Conservation (phyloP, 371 early-diverging fungal species). For the Mucor ambiguus region DNA sequence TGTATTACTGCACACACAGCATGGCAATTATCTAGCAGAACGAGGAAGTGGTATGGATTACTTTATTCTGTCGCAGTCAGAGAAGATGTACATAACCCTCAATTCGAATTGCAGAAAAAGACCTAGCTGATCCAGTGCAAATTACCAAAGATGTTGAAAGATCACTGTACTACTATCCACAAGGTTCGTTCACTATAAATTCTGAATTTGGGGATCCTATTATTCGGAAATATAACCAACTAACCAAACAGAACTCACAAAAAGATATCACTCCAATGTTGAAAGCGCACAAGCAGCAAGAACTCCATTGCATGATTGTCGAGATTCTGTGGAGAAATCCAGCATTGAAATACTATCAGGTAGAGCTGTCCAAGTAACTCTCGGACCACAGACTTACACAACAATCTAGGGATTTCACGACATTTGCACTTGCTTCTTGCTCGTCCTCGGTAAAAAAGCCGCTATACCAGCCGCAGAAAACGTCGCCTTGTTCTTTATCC, state of each 20-base stretch:
- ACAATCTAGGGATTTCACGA: constrained; percentile 53
- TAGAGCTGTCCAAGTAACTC: constrained; percentile 6
- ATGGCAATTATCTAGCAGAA: constrained; percentile 53
- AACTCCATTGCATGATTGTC: constrained; percentile 49
- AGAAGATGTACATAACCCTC: neutral
- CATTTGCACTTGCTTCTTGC: constrained; percentile 52
- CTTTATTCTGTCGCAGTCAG: neutral
- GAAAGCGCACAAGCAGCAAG: constrained; percentile 52
- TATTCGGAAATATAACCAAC: neutral
- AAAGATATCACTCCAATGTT: constrained; percentile 47
- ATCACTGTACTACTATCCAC: constrained; percentile 55
- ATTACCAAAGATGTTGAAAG: constrained; percentile 54
- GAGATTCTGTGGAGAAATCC: constrained; percentile 59
- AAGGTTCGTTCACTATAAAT: constrained; percentile 29
- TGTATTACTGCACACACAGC: constrained; percentile 52
- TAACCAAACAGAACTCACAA: neutral
- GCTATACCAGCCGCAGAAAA: constrained; percentile 57
- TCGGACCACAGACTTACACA: neutral
- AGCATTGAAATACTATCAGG: constrained; percentile 52
- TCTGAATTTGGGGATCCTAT: neutral
- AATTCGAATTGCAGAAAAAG: constrained; percentile 35
- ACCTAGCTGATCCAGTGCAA: constrained; percentile 50
- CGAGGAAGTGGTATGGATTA: constrained; percentile 47
- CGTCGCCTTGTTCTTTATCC: constrained; percentile 51
- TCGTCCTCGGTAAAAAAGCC: constrained; percentile 54